phyloP scores from a whole-genome alignment of 2,329 filamentous ascomycete species.

The Moelleriella libera region DNA sequence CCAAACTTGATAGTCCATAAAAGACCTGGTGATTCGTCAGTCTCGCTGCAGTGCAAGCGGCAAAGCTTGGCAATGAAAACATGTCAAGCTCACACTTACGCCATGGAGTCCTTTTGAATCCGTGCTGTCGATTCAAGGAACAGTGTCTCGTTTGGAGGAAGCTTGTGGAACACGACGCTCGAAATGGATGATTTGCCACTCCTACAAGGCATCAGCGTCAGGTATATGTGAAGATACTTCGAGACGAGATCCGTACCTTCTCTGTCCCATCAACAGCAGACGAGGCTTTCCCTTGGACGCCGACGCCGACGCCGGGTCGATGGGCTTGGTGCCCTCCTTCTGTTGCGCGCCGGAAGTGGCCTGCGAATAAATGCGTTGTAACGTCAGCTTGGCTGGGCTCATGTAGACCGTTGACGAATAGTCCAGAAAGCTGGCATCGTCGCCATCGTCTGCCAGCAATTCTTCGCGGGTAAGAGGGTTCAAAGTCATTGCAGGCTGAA shows the following conservation, averaged over 20 bases:
- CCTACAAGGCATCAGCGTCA: slow-evolving; percentile 30
- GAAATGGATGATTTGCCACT: slow-evolving; percentile 98
- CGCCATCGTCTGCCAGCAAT: slow-evolving; percentile 10
- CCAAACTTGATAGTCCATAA: slow-evolving; percentile 99
- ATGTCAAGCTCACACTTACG: slow-evolving; percentile 41
- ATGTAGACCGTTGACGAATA: slow-evolving; percentile 19
- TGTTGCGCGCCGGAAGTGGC: slow-evolving; percentile 36
- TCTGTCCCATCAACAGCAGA: slow-evolving; percentile 85
- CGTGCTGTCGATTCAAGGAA: slow-evolving; percentile 91
- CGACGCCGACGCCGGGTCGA: slow-evolving; percentile 28
- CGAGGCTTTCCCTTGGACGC: slow-evolving; percentile 60
- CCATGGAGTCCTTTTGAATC: slow-evolving; percentile 89
- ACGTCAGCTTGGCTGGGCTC: slow-evolving; percentile 48
- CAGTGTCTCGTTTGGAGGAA: slow-evolving; percentile 87
- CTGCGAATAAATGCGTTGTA: slow-evolving; percentile 49
- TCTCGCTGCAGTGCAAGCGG: not conserved
- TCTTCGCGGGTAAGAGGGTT: slow-evolving; percentile 16
- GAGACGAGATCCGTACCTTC: slow-evolving; percentile 48
- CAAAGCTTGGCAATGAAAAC: not conserved
- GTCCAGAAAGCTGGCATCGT: slow-evolving; percentile 14
- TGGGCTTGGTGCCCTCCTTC: slow-evolving; percentile 30
- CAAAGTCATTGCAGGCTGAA: slow-evolving; percentile 14
- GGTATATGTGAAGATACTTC: not conserved
- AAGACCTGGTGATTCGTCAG: slow-evolving; percentile 47
- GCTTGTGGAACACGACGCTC: slow-evolving; percentile 97